Conservation (phyloP, 441 rosid species). For the Hypseocharis bilobata region DNA sequence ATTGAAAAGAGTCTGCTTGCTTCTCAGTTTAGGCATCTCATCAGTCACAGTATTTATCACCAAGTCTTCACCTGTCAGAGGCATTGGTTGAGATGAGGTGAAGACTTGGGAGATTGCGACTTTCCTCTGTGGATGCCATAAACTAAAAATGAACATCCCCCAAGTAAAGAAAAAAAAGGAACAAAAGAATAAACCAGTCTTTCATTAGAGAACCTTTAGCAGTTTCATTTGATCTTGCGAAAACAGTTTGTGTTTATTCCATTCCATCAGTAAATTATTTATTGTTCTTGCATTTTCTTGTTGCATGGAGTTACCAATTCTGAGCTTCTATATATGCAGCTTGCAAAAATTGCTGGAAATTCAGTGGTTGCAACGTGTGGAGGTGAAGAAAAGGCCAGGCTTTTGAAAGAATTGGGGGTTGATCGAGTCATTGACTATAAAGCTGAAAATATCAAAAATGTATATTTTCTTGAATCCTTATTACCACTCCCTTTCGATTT, state of each 20-base stretch:
- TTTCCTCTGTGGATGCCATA: no score
- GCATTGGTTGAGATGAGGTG: no score
- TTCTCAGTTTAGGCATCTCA: no score
- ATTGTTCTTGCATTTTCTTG: neutral
- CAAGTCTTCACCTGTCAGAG: no score
- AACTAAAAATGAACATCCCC: no score
- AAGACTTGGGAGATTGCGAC: no score
- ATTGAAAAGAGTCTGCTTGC: no score
- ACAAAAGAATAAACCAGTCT: neutral
- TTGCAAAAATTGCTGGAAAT: slow-evolving; percentile 82
- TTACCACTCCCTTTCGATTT: neutral
- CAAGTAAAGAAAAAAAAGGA: no score
- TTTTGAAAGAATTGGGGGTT: slow-evolving; percentile 71
- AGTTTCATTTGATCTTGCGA: neutral
- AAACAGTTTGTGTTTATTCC: neutral
- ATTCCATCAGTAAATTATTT: neutral
- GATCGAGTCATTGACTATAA: slow-evolving; percentile 83
- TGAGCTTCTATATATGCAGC: slow-evolving; percentile 41
- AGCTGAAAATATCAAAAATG: slow-evolving; percentile 72
- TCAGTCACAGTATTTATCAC: no score
- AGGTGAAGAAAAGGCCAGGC: slow-evolving; percentile 70
- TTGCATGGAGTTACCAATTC: slow-evolving; percentile 4
- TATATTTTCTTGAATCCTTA: slow-evolving; percentile 27
- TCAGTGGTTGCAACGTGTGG: slow-evolving; percentile 90
- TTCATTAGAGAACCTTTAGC: neutral